phyloP scores from a whole-genome alignment of 2,329 filamentous ascomycete species.

The Ramichloridium luteum region DNA sequence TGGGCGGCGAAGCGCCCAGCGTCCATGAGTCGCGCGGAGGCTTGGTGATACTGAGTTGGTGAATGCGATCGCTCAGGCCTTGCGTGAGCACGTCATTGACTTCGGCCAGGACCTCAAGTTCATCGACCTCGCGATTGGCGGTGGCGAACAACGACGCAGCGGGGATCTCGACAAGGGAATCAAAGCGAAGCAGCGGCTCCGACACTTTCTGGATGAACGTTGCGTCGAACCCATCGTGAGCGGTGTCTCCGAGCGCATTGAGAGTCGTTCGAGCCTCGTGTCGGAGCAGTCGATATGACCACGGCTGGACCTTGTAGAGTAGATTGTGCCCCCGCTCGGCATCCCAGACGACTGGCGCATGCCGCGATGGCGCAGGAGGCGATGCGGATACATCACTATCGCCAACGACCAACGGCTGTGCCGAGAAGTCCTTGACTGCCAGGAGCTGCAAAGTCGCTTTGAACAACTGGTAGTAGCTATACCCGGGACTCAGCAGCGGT shows the following conservation, averaged over 20 bases:
- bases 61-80: constrained; percentile 64
- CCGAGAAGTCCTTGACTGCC: constrained; percentile 57
- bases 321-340: constrained; percentile 63
- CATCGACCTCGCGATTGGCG: constrained; percentile 10
- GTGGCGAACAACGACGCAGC: constrained; percentile 4
- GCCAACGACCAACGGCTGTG: constrained; percentile 42
- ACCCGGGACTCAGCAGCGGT: constrained; percentile 60
- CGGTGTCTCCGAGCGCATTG: constrained; percentile 59
- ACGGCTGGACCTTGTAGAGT: constrained; percentile 78
- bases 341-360: constrained; percentile 65
- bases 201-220: constrained; percentile 60
- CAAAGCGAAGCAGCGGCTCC: constrained; percentile 41
- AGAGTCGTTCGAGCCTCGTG: constrained; percentile 65
- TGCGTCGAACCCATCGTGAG: constrained; percentile 68
- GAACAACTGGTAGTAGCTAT: constrained; percentile 88
- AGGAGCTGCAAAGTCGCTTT: constrained; percentile 88
- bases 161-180: constrained; percentile 36
- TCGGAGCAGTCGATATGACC: constrained; percentile 64
- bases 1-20: constrained; percentile 21
- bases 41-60: constrained; percentile 44
- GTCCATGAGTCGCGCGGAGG: constrained; percentile 23
- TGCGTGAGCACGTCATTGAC: constrained; percentile 28
- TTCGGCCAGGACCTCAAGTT: constrained; percentile 13
- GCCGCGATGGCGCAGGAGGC: constrained; percentile 28
- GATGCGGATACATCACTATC: constrained; percentile 22